A percentile compares a stretch with the other conserved stretches of the same genome.
Conservation (phyloP, 2,329 filamentous ascomycete species). For the Trichophyton benhamiae region DNA sequence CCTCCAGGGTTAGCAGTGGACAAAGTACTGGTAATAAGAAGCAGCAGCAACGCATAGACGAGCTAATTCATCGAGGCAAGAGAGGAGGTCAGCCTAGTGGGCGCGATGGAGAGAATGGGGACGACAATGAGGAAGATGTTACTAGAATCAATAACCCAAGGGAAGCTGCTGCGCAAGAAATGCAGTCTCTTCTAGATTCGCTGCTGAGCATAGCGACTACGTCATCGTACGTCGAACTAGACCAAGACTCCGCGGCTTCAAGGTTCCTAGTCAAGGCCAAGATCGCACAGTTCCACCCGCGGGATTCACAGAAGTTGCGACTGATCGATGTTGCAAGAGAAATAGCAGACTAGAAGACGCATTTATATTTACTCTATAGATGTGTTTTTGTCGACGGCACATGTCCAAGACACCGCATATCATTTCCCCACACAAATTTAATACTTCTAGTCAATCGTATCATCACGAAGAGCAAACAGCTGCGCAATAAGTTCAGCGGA, state of each 20-base stretch:
- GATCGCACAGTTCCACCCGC: conserved; percentile 45
- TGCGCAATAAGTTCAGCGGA: conserved; percentile 64
- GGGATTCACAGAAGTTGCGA: conserved; percentile 40
- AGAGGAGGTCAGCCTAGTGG: not conserved
- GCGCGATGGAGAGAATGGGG: conserved; percentile 8
- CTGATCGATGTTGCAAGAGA: conserved; percentile 40
- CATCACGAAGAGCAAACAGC: conserved; percentile 65
- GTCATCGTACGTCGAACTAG: conserved; percentile 37
- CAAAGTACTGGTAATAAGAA: conserved; percentile 18
- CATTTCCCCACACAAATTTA: not conserved
- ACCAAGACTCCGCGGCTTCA: conserved; percentile 40
- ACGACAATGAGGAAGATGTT: conserved; percentile 15
- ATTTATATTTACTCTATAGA: not conserved
- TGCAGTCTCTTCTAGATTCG: conserved; percentile 36
- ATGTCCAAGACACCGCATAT: not conserved
- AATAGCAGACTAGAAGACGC: conserved; percentile 8
- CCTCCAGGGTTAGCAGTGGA: conserved; percentile 22
- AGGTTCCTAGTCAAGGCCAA: conserved; percentile 44
- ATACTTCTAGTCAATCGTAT: conserved; percentile 42
- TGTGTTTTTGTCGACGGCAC: not conserved
- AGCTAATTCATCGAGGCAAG: conserved; percentile 31
- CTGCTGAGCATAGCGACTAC: conserved; percentile 33
- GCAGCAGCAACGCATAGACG: conserved; percentile 40
- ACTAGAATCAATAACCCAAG: conserved; percentile 29
- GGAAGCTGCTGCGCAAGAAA: conserved; percentile 37